These are phyloP conservation scores for Excoecaria agallocha DNA, from an alignment of 345 rosid species.

Conservation along the genomic window DNA sequence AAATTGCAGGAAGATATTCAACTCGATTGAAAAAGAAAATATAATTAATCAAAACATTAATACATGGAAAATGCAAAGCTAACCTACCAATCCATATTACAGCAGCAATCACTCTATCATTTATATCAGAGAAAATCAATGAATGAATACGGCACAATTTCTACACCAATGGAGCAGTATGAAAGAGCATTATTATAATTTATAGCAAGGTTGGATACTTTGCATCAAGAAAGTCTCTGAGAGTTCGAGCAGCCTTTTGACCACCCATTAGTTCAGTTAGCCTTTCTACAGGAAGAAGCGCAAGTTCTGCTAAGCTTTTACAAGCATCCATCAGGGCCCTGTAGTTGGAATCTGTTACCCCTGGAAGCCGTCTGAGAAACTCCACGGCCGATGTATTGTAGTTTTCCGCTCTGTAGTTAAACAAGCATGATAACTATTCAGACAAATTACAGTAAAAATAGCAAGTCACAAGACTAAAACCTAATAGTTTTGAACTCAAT, in stretches of 20 bases:
- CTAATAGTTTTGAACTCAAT: neutral
- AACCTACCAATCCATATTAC: neutral
- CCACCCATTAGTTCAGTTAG: conserved; percentile 85
- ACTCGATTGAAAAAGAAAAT: neutral
- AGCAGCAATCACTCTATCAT: conserved; percentile 3
- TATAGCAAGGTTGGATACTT: conserved; percentile 86
- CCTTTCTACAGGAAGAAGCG: conserved; percentile 61
- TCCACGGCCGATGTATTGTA: conserved; percentile 91
- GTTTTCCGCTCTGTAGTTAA: conserved; percentile 77
- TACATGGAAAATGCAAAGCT: neutral
- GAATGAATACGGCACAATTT: conserved; percentile 1
- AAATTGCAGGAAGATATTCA: neutral
- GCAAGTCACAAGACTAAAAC: neutral
- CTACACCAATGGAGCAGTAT: neutral
- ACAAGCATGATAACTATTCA: neutral
- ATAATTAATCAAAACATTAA: neutral
- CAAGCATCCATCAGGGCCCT: conserved; percentile 87
- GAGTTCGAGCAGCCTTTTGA: conserved; percentile 73
- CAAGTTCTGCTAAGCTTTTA: conserved; percentile 76
- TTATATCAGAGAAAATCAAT: neutral
- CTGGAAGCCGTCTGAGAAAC: conserved; percentile 89
- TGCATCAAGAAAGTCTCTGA: conserved; percentile 83
- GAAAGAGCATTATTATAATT: neutral
- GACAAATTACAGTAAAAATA: no score
- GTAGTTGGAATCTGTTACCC: conserved; percentile 83